Conservation (phyloP, 129 eudicot species). For the Flaveria brownii region DNA sequence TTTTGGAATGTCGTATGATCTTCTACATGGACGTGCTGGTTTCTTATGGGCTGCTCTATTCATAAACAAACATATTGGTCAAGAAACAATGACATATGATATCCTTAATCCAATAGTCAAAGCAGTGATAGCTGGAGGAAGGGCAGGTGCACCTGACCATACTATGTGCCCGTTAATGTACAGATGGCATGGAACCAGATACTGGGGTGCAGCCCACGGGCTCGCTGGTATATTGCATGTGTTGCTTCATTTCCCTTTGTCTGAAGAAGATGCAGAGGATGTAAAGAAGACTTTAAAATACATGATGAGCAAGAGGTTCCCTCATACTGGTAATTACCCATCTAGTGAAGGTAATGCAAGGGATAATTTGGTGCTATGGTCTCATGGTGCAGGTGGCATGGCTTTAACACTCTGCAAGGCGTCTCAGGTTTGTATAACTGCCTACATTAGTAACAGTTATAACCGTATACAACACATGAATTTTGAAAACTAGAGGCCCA, state of each 20-base stretch:
- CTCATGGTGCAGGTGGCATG: constrained; percentile 86
- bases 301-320: constrained; percentile 88
- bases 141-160: constrained; percentile 71
- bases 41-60: constrained; percentile 88
- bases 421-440: constrained; percentile 56
- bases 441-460: not conserved
- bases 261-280: constrained; percentile 61
- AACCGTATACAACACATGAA: not conserved
- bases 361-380: constrained; percentile 86
- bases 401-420: constrained; percentile 89
- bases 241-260: constrained; percentile 68
- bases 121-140: constrained; percentile 84
- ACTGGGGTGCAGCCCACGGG: constrained; percentile 94
- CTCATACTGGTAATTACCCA: constrained; percentile 84
- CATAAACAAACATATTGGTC: constrained; percentile 65
- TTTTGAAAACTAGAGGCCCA: not conserved
- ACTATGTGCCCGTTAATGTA: constrained; percentile 72
- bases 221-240: constrained; percentile 89
- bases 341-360: constrained; percentile 83
- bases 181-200: constrained; percentile 92
- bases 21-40: constrained; percentile 86
- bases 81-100: constrained; percentile 44
- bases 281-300: constrained; percentile 73
- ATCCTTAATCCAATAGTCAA: constrained; percentile 62
- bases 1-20: constrained; percentile 93